Conservation (phyloP, 495 filamentous ascomycete species). For the Talaromyces stipitatus region DNA sequence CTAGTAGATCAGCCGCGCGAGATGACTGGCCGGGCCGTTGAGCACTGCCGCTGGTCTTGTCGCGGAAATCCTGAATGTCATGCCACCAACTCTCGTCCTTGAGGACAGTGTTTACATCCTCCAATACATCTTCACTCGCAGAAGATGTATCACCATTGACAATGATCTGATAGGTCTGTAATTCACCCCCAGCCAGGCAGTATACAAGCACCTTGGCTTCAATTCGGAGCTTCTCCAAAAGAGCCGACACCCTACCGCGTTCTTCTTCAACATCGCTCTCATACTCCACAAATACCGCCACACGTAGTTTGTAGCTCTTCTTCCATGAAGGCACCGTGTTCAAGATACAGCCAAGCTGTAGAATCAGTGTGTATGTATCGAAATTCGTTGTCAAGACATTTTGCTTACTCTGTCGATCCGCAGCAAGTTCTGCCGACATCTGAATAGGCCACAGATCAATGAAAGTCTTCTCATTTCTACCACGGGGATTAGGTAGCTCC, state of each 20-base stretch:
- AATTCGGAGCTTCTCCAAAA: slow-evolving; percentile 76
- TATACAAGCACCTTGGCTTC: slow-evolving; percentile 73
- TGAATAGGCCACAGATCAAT: slow-evolving; percentile 89
- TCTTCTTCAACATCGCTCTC: slow-evolving; percentile 80
- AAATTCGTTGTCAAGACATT: slow-evolving; percentile 84
- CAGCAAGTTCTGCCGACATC: slow-evolving; percentile 70
- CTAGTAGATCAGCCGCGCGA: slow-evolving; percentile 12
- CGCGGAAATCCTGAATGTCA: slow-evolving; percentile 56
- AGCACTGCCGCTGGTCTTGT: slow-evolving; percentile 16
- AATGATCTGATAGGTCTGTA: slow-evolving; percentile 69
- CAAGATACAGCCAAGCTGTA: slow-evolving; percentile 79
- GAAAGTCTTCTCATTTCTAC: slow-evolving; percentile 58
- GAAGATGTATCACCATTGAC: slow-evolving; percentile 54
- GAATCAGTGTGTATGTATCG: slow-evolving; percentile 83
- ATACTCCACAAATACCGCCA: slow-evolving; percentile 83
- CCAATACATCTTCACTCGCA: slow-evolving; percentile 34
- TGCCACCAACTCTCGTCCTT: slow-evolving; percentile 78
- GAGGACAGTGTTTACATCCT: slow-evolving; percentile 50
- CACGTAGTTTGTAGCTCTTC: slow-evolving; percentile 63
- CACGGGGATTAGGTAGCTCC: slow-evolving; percentile 55
- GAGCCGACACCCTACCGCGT: slow-evolving; percentile 58
- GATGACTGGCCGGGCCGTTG: slow-evolving; percentile 10
- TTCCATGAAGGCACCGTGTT: slow-evolving; percentile 81
- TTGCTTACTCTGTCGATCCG: slow-evolving; percentile 47
- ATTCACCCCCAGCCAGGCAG: slow-evolving; percentile 67